Conservation (phyloP, 192 early-diverging fungal species). For the Backusella parvicylindrica region DNA sequence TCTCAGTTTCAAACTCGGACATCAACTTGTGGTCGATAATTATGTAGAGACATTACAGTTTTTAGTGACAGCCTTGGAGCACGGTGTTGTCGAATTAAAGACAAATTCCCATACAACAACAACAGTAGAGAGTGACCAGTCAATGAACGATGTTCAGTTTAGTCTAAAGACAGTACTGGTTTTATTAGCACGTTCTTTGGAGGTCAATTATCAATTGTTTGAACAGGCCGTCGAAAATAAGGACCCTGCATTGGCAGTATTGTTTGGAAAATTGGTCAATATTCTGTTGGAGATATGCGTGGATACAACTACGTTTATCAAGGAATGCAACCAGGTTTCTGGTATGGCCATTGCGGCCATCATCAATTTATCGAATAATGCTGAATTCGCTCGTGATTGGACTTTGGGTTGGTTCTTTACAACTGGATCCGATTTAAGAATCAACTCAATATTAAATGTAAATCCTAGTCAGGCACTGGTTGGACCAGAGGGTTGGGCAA, state of each 20-base stretch:
- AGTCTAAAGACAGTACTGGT: constrained; percentile 35
- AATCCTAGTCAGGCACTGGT: not conserved
- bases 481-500: constrained; percentile 21
- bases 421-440: not conserved
- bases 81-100: not conserved
- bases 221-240: not conserved
- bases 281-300: constrained; percentile 19
- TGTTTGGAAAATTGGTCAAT: constrained; percentile 17
- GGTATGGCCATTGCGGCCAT: constrained; percentile 37
- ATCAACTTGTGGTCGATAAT: constrained; percentile 9
- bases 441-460: not conserved
- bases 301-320: constrained; percentile 16
- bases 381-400: constrained; percentile 12
- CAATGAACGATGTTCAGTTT: constrained; percentile 35
- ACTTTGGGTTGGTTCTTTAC: constrained; percentile 30
- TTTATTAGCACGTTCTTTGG: constrained; percentile 24
- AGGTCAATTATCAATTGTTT: constrained; percentile 8
- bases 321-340: constrained; percentile 38
- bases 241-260: not conserved
- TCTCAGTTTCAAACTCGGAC: constrained; percentile 40
- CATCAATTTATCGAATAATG: constrained; percentile 18
- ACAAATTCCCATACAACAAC: not conserved
- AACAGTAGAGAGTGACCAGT: not conserved
- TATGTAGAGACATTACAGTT: constrained; percentile 23
- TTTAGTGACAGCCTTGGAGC: constrained; percentile 2